Evolutionary conservation across 2,329 filamentous ascomycete species (phyloP), one percentile per base, ranked within the genome.

Genomic region (Domatiomyces globalis): DNA sequence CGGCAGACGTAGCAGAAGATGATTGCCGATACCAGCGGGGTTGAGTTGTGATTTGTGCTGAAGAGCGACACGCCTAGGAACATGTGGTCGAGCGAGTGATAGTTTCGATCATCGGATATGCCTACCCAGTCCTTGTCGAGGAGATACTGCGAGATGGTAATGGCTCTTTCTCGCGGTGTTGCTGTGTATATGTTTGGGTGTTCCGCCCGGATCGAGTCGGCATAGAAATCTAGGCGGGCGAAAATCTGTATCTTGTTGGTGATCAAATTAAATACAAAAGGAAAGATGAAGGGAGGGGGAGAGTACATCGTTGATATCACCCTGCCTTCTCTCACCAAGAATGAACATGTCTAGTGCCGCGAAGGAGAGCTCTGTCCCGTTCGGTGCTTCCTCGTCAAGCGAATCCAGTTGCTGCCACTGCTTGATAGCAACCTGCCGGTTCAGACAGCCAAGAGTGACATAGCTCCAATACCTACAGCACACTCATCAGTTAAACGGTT

Each of bases 281-380:
- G 29, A 39, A 42, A 52, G 56, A 45, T 5, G 33, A 29, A 39
- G 42, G 46, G 39, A 47, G 44, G 49, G 42, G 39, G 45, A 33
- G 62, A 76, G 52, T 68, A 84, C 83, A 69, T 87, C 80, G 51
- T 84, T 76, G 49, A 90, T 68, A 63, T 94, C 87, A n/a, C 83
- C 59, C 5, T 51, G 81, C 27, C 75, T 73, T 17, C 80, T 76
- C 50, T 84, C 83, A 57, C 84, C 80, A 25, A 90, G 71, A 45
- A 94, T 80, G 67, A 96, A 96, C 67, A 96, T 77, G 66, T 96
- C 92, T 65, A 94, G 94, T 12, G 84, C 84, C 18, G 82, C 84
- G 15, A 96, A 70, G 1, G 84, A 84, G 52, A 78, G 76, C 64
- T 95, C 89, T 2, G 52, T 54, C 15, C 45, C 36, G 27, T 54